Evolutionary conservation across 129 eudicot species (phyloP), one percentile per base, ranked within the genome.

Genomic region (Scalesia atractyloides): DNA sequence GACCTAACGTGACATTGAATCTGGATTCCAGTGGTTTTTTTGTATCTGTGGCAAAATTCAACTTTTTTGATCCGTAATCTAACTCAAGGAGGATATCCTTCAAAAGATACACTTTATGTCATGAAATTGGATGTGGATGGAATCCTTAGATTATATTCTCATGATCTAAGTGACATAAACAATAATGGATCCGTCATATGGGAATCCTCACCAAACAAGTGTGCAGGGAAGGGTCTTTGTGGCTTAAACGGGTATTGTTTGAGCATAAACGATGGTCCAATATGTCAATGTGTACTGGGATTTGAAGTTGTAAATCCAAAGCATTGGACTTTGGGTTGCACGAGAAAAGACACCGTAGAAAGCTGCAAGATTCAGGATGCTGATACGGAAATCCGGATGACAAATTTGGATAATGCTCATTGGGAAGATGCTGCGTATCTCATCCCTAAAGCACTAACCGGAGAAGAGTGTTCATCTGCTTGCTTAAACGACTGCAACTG

Each of bases 111-210:
- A 37, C 53, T 82, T 62, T 82, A 82, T 37, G 63, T 26, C 3
- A 16, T 73, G 81, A 82, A 52, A 66, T 5, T 82, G 9, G 85
- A 86, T 66, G 76, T 39, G 41, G 87, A 82, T 73, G 90, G 90
- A 8, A 82, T 86, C 69, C 41, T 86, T 50, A 44, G 85, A 52
- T 5, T 86, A 39, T 86, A 86, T 73, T 47, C 20, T 14, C 64
- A 41, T 7, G 16, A 84, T 24, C 22, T 75, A 51, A 24, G 48
- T 46, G 24, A 33, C 16, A 20, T 0, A 0, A 30, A 51, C 13
- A 47, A 66, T 64, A 65, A 75, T 47, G 75, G 72, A 60, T 24
- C 79, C 0, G n/a, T 49, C 9, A 14, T 30, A 68, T 84, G 86
- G 88, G 46, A 34, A 11, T 67, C 80, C 5, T 3, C 72, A 0